Base-by-base conservation (phyloP, 495 filamentous ascomycete species). In the Neurospora sp. region DNA sequence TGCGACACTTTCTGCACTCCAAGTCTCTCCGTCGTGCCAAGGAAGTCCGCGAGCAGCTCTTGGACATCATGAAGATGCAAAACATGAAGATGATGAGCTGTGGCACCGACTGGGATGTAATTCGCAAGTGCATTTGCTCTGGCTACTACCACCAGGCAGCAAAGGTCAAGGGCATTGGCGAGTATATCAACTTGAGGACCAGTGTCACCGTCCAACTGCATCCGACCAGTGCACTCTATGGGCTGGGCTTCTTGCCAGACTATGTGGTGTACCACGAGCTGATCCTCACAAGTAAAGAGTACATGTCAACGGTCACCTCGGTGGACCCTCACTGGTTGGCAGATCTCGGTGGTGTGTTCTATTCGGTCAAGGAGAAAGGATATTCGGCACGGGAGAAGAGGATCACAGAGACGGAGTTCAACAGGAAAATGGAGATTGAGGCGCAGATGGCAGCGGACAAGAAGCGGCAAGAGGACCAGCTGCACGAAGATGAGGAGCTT, bases 121-220 rank as follows among this genome's bases (percentile, higher is more conserved):
- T 98, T 76, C 90, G 96, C 70, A 95, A 97, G 83, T 98, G 96
- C 79, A 97, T 99, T 75, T 98, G 96, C 83, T 94, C 92, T 0
- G 96, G 96, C 10, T 99, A 95, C 83, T 99, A 97, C 81, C 96
- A 98, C 76, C 96, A 99, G 82, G 95, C 96, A n/a, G 96, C 96
- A 11, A 93, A 93, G 75, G 94, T 96, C 41, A 97, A 97, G 84
- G 96, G 96, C 1, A 93, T 98, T 70, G 96, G 94, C 71, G 96
- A 98, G 83, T 99, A 98, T 81, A 90, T 96, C 84, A 99, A 98
- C 81, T 85, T 99, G 38, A 90, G 96, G 69, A 99, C 96, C 0
- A 94, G 91, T 75, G 94, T 99, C 8, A 94, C 92, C 11, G 92
- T 98, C 72, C 92, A 97, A 77, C 84, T 99, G 70, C 96, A 98